phyloP scores from a whole-genome alignment of 202 grass and related monocot species.

The Carex sylvatica region DNA sequence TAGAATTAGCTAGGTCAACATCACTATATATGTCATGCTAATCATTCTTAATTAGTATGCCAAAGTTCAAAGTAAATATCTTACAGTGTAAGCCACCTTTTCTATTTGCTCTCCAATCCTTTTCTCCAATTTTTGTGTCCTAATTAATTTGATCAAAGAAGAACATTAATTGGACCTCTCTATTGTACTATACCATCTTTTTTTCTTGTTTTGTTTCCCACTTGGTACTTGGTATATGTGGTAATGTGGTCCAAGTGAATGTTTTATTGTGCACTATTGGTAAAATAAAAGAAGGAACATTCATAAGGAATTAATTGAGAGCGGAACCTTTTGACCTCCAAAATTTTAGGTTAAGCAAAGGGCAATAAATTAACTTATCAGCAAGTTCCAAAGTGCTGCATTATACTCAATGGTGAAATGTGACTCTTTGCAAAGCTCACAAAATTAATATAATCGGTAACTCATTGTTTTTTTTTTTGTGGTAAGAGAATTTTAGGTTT shows the following conservation, averaged over 20 bases:
- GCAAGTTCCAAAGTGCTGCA: neutral
- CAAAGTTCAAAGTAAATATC: neutral
- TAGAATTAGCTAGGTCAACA: conserved; percentile 20
- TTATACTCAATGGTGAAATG: neutral
- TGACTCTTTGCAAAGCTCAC: neutral
- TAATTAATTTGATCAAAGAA: neutral
- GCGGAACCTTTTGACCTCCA: neutral
- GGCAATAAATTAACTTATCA: neutral
- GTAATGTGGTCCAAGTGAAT: neutral
- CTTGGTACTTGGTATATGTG: neutral
- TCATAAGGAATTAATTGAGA: neutral
- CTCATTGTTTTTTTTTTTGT: neutral
- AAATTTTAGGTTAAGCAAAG: neutral
- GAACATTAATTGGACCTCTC: neutral
- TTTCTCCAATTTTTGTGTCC: neutral
- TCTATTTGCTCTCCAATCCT: neutral
- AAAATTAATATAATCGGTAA: neutral
- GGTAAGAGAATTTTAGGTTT: neutral
- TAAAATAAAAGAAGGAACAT: neutral
- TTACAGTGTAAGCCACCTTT: neutral
- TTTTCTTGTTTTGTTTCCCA: neutral
- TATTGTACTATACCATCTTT: neutral
- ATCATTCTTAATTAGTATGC: conserved; percentile 11
- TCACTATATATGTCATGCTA: conserved; percentile 25
- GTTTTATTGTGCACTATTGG: neutral